These are phyloP conservation scores for Cadophora sp. DNA, from an alignment of 2,329 filamentous ascomycete genomes.

Conservation along the genomic window DNA sequence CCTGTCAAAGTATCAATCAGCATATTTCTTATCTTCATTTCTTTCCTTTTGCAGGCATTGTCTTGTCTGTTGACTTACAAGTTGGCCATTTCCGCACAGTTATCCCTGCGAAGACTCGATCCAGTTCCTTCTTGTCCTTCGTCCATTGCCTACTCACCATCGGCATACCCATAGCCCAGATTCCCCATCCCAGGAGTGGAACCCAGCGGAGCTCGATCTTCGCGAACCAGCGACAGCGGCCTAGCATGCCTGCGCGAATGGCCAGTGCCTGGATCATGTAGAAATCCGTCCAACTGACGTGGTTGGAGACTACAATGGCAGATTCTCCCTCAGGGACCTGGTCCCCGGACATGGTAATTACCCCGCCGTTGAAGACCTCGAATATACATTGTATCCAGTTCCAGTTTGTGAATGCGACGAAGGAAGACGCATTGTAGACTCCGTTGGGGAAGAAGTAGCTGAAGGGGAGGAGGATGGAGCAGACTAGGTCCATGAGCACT, in stretches of 20 bases:
- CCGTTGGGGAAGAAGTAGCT: conserved; percentile 55
- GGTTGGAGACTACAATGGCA: conserved; percentile 65
- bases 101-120: conserved; percentile 62
- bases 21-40: background rate
- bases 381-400: conserved; percentile 64
- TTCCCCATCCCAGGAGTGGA: conserved; percentile 67
- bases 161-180: conserved; percentile 71
- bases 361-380: conserved; percentile 58
- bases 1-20: conserved; percentile 49
- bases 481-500: conserved; percentile 56
- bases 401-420: conserved; percentile 62
- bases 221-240: conserved; percentile 67
- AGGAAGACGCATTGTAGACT: conserved; percentile 61
- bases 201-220: conserved; percentile 65
- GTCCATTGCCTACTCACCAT: conserved; percentile 67
- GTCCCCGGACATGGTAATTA: conserved; percentile 61
- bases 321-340: conserved; percentile 59
- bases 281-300: conserved; percentile 68
- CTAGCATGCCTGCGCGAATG: conserved; percentile 61
- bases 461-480: conserved; percentile 57
- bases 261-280: conserved; percentile 69
- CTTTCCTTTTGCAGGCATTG: background rate
- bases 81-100: conserved; percentile 60
- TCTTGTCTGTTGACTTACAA: conserved; percentile 53
- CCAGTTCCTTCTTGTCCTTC: conserved; percentile 61